A percentile compares a stretch with the other conserved stretches of the same genome.
Conservation (phyloP, 2,329 filamentous ascomycete species). For the Stromatinia cepivora region DNA sequence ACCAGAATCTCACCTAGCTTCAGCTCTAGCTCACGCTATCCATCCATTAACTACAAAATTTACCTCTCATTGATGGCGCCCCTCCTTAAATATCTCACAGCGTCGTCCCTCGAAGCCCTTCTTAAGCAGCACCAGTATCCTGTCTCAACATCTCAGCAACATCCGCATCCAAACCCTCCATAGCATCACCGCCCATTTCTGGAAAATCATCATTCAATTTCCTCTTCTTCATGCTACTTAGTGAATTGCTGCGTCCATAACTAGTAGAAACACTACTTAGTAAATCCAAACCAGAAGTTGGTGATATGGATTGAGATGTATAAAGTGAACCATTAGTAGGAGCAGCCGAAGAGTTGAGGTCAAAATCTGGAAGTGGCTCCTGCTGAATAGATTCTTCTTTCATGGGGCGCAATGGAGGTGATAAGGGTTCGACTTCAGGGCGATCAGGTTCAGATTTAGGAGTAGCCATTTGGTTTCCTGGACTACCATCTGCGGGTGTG, state of each 20-base stretch:
- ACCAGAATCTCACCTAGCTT: neutral
- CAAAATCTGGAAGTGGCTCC: conserved; percentile 40
- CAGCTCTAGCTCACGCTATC: neutral
- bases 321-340: conserved; percentile 22
- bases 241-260: conserved; percentile 36
- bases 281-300: conserved; percentile 42
- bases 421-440: conserved; percentile 82
- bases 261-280: conserved; percentile 43
- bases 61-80: neutral
- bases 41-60: neutral
- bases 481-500: conserved; percentile 48
- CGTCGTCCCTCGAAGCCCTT: too few relatives aligned
- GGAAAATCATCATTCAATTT: conserved; percentile 52
- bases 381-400: conserved; percentile 38
- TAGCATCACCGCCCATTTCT: conserved; percentile 50
- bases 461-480: conserved; percentile 42
- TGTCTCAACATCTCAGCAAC: conserved; percentile 57
- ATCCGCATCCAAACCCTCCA: conserved; percentile 60
- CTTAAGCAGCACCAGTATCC: conserved; percentile 27
- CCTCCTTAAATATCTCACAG: neutral
- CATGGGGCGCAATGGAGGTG: conserved; percentile 65
- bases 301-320: conserved; percentile 28
- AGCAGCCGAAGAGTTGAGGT: conserved; percentile 42
- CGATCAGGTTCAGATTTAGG: conserved; percentile 63
- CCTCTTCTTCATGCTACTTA: conserved; percentile 46